Conservation (phyloP, 169 alveolate species). For the Plasmodium vivax region DNA sequence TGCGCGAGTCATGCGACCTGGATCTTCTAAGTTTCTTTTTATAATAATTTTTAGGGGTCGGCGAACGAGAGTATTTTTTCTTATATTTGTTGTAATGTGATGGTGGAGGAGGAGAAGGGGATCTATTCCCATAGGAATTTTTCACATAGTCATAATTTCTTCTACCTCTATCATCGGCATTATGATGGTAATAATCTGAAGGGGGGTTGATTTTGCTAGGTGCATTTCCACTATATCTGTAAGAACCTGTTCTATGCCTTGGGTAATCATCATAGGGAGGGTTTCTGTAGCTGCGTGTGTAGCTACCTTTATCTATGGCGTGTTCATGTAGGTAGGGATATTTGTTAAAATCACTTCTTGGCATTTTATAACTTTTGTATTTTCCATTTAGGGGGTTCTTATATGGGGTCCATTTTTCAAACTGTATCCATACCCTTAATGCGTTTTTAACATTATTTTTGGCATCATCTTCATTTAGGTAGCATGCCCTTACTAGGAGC, state of each 20-base stretch:
- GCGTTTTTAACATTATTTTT: slow-evolving; percentile 38
- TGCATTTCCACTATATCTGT: slow-evolving; percentile 7
- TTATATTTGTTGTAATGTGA: slow-evolving; percentile 27
- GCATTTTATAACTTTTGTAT: slow-evolving; percentile 22
- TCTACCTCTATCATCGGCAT: slow-evolving; percentile 20
- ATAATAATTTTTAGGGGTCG: slow-evolving; percentile 13
- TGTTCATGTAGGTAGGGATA: slow-evolving; percentile 41
- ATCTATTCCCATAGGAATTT: not conserved
- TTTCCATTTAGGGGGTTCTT: slow-evolving; percentile 1
- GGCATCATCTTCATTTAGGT: slow-evolving; percentile 66
- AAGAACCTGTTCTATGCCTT: slow-evolving; percentile 8
- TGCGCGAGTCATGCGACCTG: slow-evolving; percentile 22
- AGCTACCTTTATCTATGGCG: slow-evolving; percentile 25
- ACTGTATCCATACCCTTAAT: slow-evolving; percentile 60
- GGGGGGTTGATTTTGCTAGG: not conserved
- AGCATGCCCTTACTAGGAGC: slow-evolving; percentile 64
- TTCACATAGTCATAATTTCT: slow-evolving; percentile 17
- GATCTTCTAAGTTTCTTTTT: slow-evolving; percentile 43
- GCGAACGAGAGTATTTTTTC: slow-evolving; percentile 50
- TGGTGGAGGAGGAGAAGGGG: slow-evolving; percentile 4
- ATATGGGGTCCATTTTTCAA: slow-evolving; percentile 69
- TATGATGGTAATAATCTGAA: slow-evolving; percentile 14
- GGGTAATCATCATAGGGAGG: slow-evolving; percentile 38
- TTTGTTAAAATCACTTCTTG: slow-evolving; percentile 45
- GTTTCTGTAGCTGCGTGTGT: slow-evolving; percentile 17